Evolutionary conservation across 768 basidiomycete genomes (phyloP).

Genomic region (Trametes cubensis): DNA sequence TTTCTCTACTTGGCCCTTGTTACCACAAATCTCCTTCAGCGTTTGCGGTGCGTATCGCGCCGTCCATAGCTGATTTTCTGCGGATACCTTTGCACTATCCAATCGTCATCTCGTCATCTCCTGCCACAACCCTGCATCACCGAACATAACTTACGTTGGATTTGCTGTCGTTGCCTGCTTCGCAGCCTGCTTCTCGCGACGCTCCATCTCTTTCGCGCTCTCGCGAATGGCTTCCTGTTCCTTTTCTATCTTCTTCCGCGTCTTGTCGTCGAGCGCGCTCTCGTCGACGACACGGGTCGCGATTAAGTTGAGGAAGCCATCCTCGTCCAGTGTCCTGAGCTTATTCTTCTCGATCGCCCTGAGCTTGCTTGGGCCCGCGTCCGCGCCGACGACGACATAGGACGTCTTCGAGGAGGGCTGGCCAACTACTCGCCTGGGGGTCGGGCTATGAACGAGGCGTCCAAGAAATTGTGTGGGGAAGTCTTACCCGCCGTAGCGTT

Average conservation of each 20-base stretch:
- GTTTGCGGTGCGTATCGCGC: conserved; percentile 89
- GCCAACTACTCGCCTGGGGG: conserved; percentile 75
- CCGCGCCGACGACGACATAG: conserved; percentile 85
- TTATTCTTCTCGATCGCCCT: conserved; percentile 80
- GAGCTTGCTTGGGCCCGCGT: conserved; percentile 90
- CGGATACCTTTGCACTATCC: conserved; percentile 3
- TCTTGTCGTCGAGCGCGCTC: conserved; percentile 64
- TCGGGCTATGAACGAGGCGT: conserved; percentile 6
- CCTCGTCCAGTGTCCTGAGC: conserved; percentile 78
- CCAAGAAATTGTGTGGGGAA: not conserved
- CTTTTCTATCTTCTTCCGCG: conserved; percentile 76
- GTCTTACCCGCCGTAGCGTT: conserved; percentile 88
- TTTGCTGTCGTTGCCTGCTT: conserved; percentile 35
- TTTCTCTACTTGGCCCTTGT: conserved; percentile 90
- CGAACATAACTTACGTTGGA: not conserved
- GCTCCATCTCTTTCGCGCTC: conserved; percentile 79
- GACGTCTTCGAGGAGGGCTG: conserved; percentile 90
- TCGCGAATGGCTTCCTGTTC: conserved; percentile 75
- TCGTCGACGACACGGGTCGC: conserved; percentile 55
- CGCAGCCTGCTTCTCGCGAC: conserved; percentile 60
- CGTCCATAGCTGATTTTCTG: conserved; percentile 83
- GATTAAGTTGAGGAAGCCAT: conserved; percentile 84
- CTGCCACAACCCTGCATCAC: too few relatives aligned
- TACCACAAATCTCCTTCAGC: conserved; percentile 92
- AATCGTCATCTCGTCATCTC: not conserved